Evolutionary conservation across 202 grass and related monocot species (phyloP), one percentile per base, ranked within the genome.

Genomic region (Eragrostis tef): DNA sequence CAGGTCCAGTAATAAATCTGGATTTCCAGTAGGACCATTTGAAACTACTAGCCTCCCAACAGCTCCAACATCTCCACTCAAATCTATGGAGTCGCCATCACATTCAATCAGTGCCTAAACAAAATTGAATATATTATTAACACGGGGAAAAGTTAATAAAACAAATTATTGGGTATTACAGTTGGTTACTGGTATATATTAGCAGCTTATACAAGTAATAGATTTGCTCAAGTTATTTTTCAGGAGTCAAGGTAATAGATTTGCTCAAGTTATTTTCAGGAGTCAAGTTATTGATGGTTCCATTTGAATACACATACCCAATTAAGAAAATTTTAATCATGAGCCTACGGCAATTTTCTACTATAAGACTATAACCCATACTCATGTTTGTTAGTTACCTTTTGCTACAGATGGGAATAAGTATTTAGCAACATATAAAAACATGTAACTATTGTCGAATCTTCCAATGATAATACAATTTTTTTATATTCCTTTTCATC

Each of bases 21-120:
- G 79, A 84, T 87, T 94, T 50, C 87, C 89, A 75, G 75, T 81
- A 78, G 87, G 74, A 50, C 77, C 77, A 81, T 98, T 88, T 81
- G 92, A 94, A 85, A 94, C 88, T 83, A 94, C 87, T 39, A 98
- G 75, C 65, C 95, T 73, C 50, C 95, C 95, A 63, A 98, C 90
- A 74, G 95, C 92, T 78, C 95, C 90, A 77, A 93, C 73, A 86
- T 98, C 92, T 88, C 95, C 95, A 7, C 95, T 98, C 53, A 98
- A 89, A 79, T 98, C 95, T 89, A 98, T 94, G 0, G 90, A 98
- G 77, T 98, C 90, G 13, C 95, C 95, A 78, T 93, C 95, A 83
- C 95, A 98, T 86, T 98, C 95, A 66, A 98, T 84, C 79, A 98
- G 82, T 67, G 95, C 95, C 95, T 97, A 85, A 54, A 83, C 14